Evolutionary conservation across 2,329 filamentous ascomycete species (phyloP).

Genomic region (Ophiognomonia clavigignenti-juglandacearum): DNA sequence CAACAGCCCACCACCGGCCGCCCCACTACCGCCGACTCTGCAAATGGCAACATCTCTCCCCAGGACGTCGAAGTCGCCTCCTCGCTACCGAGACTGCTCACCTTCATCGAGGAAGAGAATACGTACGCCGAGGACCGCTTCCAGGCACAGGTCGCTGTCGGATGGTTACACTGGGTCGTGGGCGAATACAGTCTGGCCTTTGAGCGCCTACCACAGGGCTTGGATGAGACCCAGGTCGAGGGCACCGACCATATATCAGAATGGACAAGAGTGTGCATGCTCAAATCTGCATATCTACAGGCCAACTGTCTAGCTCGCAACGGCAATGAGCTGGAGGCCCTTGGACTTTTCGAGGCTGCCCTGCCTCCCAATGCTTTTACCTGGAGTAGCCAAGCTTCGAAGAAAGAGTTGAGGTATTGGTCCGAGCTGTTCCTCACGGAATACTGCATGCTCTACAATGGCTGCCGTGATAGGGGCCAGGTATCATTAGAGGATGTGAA

Average conservation of each 20-base stretch:
- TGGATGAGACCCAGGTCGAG: constrained; percentile 51
- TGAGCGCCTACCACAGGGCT: constrained; percentile 57
- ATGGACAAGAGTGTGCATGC: constrained; percentile 78
- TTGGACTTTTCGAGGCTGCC: constrained; percentile 62
- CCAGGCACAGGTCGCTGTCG: constrained; percentile 78
- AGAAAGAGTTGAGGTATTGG: constrained; percentile 70
- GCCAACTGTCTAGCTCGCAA: constrained; percentile 56
- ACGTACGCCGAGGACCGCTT: constrained; percentile 55
- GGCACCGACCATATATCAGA: constrained; percentile 52
- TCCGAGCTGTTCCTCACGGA: constrained; percentile 73
- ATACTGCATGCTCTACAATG: constrained; percentile 64
- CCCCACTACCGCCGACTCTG: constrained; percentile 33
- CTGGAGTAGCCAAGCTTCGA: constrained; percentile 46
- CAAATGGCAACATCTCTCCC: constrained; percentile 26
- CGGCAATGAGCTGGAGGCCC: constrained; percentile 50
- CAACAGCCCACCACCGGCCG: constrained; percentile 31
- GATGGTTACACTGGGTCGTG: constrained; percentile 77
- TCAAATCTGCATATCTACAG: constrained; percentile 75
- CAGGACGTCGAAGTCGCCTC: constrained; percentile 40
- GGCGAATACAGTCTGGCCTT: constrained; percentile 63
- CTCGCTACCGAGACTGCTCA: constrained; percentile 45
- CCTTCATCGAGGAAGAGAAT: constrained; percentile 55
- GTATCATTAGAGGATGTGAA: constrained; percentile 46
- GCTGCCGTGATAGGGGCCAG: constrained; percentile 48
- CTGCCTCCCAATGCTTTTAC: constrained; percentile 56